These are phyloP conservation scores for Astrothelium subdiscretum DNA, from an alignment of 495 filamentous ascomycete genomes.

Conservation along the genomic window DNA sequence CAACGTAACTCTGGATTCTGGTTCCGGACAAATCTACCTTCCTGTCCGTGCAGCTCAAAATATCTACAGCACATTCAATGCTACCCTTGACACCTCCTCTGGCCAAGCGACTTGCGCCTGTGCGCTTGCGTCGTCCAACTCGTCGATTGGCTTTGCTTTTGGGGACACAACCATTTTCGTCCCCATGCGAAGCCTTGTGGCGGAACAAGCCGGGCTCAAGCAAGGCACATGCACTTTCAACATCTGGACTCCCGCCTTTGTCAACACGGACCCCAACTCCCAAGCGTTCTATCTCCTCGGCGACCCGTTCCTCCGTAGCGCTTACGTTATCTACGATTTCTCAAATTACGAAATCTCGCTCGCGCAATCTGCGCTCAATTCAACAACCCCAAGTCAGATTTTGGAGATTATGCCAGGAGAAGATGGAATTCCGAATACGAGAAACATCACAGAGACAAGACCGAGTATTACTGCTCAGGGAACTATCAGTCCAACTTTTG, in stretches of 20 bases:
- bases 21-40: background rate
- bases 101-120: background rate
- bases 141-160: background rate
- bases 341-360: conserved; percentile 9
- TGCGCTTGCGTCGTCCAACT: background rate
- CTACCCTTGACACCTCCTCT: background rate
- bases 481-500: background rate
- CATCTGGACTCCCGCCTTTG: background rate
- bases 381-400: background rate
- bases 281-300: conserved; percentile 4
- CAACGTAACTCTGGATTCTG: background rate
- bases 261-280: background rate
- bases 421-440: background rate
- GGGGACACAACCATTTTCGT: background rate
- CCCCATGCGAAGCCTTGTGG: background rate
- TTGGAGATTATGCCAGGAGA: background rate
- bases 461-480: background rate
- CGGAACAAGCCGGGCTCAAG: too few relatives aligned
- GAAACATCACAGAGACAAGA: background rate
- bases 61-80: background rate
- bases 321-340: conserved; percentile 19
- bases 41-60: background rate
- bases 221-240: background rate
- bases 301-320: conserved; percentile 12
- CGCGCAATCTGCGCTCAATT: conserved; percentile 12